Evolutionary conservation across 306 rosid genomes (phyloP).

Genomic region (Acacia crassicarpa): DNA sequence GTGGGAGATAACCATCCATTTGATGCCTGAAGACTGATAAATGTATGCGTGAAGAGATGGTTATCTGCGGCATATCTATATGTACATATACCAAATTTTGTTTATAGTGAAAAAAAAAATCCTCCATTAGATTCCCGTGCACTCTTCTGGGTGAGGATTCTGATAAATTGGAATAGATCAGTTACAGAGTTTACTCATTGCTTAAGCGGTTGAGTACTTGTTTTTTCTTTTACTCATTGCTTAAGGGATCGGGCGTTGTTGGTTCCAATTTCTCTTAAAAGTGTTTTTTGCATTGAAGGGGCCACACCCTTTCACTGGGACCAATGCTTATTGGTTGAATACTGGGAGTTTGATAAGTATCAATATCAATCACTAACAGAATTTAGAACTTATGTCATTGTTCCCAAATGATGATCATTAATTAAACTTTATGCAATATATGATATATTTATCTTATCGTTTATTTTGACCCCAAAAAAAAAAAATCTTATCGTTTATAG

Average conservation of each 20-base stretch:
- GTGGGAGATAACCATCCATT: neutral
- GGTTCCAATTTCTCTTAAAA: too few species aligned
- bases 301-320: too few species aligned
- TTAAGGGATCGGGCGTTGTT: too few species aligned
- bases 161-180: neutral
- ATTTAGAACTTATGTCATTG: neutral
- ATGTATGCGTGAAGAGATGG: neutral
- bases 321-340: too few species aligned
- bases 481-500: too few species aligned
- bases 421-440: neutral
- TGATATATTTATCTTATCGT: too few species aligned
- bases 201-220: neutral
- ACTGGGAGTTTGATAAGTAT: neutral
- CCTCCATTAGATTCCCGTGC: neutral
- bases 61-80: conserved; percentile 5
- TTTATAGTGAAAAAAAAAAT: conserved; percentile 5
- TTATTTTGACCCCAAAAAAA: too few species aligned
- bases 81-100: conserved; percentile 29
- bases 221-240: too few species aligned
- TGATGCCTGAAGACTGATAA: neutral
- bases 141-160: neutral
- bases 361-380: neutral
- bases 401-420: neutral
- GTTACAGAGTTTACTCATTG: neutral
- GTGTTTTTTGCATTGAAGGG: too few species aligned